Conservation (phyloP, 345 rosid species). For the Stellera chamaejasme region DNA sequence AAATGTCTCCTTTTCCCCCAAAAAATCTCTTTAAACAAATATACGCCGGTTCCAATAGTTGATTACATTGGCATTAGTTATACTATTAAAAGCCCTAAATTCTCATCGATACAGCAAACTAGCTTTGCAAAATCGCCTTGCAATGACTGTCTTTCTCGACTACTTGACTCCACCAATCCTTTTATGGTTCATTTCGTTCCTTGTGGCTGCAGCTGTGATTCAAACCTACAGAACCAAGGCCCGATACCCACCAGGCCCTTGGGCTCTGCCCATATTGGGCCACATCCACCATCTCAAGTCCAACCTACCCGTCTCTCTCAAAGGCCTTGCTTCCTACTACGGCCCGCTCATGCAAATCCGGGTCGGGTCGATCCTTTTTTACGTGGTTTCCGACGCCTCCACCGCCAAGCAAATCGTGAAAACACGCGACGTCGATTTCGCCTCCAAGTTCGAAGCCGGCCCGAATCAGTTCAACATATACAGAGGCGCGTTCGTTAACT, state of each 20-base stretch:
- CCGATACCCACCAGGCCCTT: constrained; percentile 32
- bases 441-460: constrained; percentile 24
- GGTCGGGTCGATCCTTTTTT: constrained; percentile 20
- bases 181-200: constrained; percentile 11
- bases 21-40: too few species aligned
- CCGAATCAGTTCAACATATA: constrained; percentile 23
- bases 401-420: constrained; percentile 25
- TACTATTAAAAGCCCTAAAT: too few species aligned
- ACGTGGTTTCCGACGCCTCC: constrained; percentile 18
- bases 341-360: constrained; percentile 30
- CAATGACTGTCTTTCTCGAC: background rate
- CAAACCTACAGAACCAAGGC: constrained; percentile 5
- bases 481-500: constrained; percentile 18
- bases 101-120: too few species aligned
- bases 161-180: background rate
- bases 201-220: constrained; percentile 14
- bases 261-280: constrained; percentile 33
- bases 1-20: too few species aligned
- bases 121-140: too few species aligned
- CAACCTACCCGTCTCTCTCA: constrained; percentile 18
- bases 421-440: constrained; percentile 24
- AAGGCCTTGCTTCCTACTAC: constrained; percentile 20
- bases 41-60: too few species aligned
- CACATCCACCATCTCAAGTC: constrained; percentile 32
- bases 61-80: too few species aligned